Evolutionary conservation across 768 basidiomycete genomes (phyloP), one percentile per base, ranked within the genome.

Genomic region (Lactarius sp.): DNA sequence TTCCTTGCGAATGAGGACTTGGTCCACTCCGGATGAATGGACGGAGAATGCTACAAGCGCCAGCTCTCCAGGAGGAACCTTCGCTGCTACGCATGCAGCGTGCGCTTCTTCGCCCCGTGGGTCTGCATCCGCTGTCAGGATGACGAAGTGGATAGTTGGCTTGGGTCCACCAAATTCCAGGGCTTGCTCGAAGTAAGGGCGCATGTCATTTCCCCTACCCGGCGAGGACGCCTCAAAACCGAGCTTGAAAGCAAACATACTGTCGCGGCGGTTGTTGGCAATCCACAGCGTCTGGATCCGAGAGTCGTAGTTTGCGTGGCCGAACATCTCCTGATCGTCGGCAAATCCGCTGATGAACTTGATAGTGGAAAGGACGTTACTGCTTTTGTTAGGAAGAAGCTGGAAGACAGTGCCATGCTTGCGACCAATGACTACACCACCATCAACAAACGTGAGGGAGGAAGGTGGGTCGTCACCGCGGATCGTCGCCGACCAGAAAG

Each of bases 1-100:
- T 70, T 94, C 92, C 73, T 84, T 89, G 67, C 88, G 84, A 68
- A 94, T 87, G 57, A 94, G 81, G 34, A 94, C 84, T 71, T 94
- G 92, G 71, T 94, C 92, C 14, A 94, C 92, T 42, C 92, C 92
- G n/a, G 82, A 84, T 18, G 88, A 86, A 71, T 93, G 92, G n/a
- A 94, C 90, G 2, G 88, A 90, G 75, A 92, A 94, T 36, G 89
- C 90, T 6, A 92, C 88, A 56, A 94, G 79, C 31, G 90, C 89
- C 42, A 92, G 77, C 67, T 92, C 87, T 46, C 88, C 87, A 1
- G 86, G 84, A 6, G 81, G 79, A 6, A 92, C 79, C 70, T 92
- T 92, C 3, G 90, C 90, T 3, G 90, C 90, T 22, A 90, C 80
- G 66, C 90, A 92, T 6, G 90, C 90, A 10, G 90, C 90, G 69